Base-by-base conservation (phyloP, 148 eudicot species). In the Rhododendron henanense region DNA sequence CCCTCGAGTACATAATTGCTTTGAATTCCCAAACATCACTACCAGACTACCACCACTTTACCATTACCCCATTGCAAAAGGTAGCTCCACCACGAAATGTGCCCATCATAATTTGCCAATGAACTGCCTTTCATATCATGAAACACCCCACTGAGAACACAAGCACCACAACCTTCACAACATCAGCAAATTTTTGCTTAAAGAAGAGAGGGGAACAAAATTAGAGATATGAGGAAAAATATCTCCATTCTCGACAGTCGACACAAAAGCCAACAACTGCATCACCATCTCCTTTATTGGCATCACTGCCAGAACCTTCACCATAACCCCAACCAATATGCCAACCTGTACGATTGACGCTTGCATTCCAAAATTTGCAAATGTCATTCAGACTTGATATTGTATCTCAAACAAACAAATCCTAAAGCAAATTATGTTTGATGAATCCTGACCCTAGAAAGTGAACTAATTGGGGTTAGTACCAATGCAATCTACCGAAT, bases 231-330 rank as follows among this genome's bases (percentile, higher is more conserved):
- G 31, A 33, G 59, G 28, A 25, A n/a, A 78, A n/a, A 31, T 5
- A 50, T 79, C n/a, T 76, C n/a, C 79, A 48, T 16, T 25, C 59
- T 47, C 9, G 14, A 25, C 67, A 61, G 67, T 61, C 35, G 11
- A 53, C 53, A 6, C 8, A 14, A 79, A 79, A 33, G 50, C 55
- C 45, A 59, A 65, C 37, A 81, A 57, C 23, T 35, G 33, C 15
- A 37, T 37, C 44, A 41, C 50, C 23, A n/a, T 13, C 35, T 82
- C 55, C 51, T 41, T 61, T 18, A 82, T 10, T 39, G 39, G 44
- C 19, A 82, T 61, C 84, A 82, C 3, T 23, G 13, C 53, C 75
- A 61, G 63, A 53, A 82, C 75, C 84, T 63, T 67, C 74, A 37
- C 74, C 37, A 83, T 28, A n/a, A 25, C 19, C 28, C 51, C 57